These are phyloP conservation scores for Alternaria triticimaculans DNA, from an alignment of 2,329 filamentous ascomycete species.

Conservation along the genomic window DNA sequence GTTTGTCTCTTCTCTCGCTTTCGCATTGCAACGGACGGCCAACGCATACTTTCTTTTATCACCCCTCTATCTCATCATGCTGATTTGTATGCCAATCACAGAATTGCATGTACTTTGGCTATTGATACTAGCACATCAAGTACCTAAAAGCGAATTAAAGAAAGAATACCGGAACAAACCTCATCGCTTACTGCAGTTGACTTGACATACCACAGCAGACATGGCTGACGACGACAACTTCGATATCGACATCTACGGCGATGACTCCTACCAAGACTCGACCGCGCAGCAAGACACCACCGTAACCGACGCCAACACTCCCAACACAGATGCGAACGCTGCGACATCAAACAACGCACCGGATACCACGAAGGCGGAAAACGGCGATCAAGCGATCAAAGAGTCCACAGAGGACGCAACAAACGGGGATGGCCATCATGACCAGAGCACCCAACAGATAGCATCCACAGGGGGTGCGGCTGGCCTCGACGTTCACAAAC, in stretches of 20 bases:
- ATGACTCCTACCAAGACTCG: constrained; percentile 54
- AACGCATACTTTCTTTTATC: constrained; percentile 16
- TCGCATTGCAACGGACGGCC: constrained; percentile 20
- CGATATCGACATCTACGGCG: constrained; percentile 74
- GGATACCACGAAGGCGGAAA: constrained; percentile 18
- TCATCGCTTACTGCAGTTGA: constrained; percentile 32
- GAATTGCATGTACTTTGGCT: constrained; percentile 49
- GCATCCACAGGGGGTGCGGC: constrained; percentile 52
- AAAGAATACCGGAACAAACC: constrained; percentile 35
- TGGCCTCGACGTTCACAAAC: constrained; percentile 48
- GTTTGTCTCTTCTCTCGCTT: constrained; percentile 19
- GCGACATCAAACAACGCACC: constrained; percentile 18
- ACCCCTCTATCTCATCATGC: constrained; percentile 36
- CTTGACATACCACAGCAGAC: constrained; percentile 35
- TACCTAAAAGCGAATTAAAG: constrained; percentile 50
- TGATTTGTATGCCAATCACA: constrained; percentile 45
- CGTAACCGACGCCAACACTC: constrained; percentile 29
- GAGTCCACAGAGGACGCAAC: constrained; percentile 28
- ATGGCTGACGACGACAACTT: constrained; percentile 71
- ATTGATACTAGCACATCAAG: constrained; percentile 44
- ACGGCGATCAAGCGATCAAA: constrained; percentile 21
- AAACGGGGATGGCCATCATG: constrained; percentile 31
- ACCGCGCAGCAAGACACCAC: constrained; percentile 30
- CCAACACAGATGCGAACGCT: constrained; percentile 44
- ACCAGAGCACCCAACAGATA: constrained; percentile 51